These are phyloP conservation scores for Saccharomycopsis malanga DNA, from an alignment of 805 yeast species.

Conservation along the genomic window DNA sequence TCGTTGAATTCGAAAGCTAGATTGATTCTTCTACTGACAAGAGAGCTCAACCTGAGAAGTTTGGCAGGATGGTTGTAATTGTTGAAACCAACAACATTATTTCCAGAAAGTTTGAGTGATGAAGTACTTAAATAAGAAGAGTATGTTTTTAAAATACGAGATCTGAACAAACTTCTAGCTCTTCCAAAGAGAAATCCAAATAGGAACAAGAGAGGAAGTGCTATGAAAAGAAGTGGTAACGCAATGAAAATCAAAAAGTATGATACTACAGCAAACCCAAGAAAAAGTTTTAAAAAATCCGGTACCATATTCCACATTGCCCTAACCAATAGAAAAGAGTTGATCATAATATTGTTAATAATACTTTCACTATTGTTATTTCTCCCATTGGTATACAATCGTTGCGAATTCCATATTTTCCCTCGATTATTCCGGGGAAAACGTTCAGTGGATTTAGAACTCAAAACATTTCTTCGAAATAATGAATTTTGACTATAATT, in stretches of 20 bases:
- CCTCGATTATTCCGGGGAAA: too few species aligned
- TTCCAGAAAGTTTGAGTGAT: conserved; percentile 2
- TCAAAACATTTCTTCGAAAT: too few species aligned
- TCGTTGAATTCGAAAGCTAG: conserved; percentile 19
- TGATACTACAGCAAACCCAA: conserved; percentile 15
- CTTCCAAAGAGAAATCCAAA: background rate
- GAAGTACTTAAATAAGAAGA: conserved; percentile 5
- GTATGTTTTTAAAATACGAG: conserved; percentile 2
- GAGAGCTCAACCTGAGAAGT: conserved; percentile 7
- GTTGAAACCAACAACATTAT: background rate
- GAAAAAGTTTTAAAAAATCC: conserved; percentile 11
- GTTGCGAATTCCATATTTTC: too few species aligned
- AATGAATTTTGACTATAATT: too few species aligned
- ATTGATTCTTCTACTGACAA: conserved; percentile 8
- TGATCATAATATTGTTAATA: background rate
- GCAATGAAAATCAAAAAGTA: conserved; percentile 18
- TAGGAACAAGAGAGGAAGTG: conserved; percentile 11
- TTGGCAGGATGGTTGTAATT: conserved; percentile 13
- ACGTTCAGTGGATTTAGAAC: too few species aligned
- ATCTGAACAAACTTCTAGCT: conserved; percentile 5
- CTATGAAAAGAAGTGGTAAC: conserved; percentile 14
- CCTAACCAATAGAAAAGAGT: background rate
- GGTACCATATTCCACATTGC: conserved; percentile 14
- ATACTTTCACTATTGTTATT: background rate
- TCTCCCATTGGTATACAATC: background rate